These are phyloP conservation scores for Cladosporium sp. DNA, from an alignment of 2,329 filamentous ascomycete species.

Conservation along the genomic window DNA sequence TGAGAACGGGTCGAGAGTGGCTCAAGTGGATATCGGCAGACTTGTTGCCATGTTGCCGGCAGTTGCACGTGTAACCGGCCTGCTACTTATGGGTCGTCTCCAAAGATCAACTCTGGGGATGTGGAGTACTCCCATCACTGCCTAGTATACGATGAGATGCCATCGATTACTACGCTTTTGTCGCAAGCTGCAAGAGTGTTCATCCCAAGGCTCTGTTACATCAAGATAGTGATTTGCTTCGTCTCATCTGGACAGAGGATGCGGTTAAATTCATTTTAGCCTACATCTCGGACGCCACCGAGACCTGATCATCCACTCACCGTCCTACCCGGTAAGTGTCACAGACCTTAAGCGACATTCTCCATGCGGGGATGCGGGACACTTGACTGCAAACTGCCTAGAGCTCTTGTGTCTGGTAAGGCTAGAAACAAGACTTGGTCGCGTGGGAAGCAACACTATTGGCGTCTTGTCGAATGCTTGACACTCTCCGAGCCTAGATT, in stretches of 20 bases:
- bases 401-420: not conserved
- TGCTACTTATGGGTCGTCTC: not conserved
- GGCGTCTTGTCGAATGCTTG: conserved; percentile 9
- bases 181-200: not conserved
- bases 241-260: not conserved
- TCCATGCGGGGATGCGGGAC: not conserved
- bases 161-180: not conserved
- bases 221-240: not conserved
- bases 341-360: not conserved
- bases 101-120: not conserved
- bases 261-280: not conserved
- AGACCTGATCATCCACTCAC: not conserved
- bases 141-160: not conserved
- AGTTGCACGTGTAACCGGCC: not conserved
- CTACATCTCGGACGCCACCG: not conserved
- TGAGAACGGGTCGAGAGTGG: too few species aligned
- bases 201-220: not conserved
- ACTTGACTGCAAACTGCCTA: conserved; percentile 1
- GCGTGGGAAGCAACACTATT: not conserved
- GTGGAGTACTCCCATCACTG: not conserved
- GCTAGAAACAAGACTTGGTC: conserved; percentile 2
- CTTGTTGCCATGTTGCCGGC: too few species aligned
- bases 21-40: too few species aligned
- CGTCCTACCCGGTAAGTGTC: not conserved
- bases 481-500: not conserved